A percentile compares a stretch with the other conserved stretches of the same genome.
Evolutionary conservation across 805 yeast species (phyloP).

Genomic region (Saturnispora bothae): DNA sequence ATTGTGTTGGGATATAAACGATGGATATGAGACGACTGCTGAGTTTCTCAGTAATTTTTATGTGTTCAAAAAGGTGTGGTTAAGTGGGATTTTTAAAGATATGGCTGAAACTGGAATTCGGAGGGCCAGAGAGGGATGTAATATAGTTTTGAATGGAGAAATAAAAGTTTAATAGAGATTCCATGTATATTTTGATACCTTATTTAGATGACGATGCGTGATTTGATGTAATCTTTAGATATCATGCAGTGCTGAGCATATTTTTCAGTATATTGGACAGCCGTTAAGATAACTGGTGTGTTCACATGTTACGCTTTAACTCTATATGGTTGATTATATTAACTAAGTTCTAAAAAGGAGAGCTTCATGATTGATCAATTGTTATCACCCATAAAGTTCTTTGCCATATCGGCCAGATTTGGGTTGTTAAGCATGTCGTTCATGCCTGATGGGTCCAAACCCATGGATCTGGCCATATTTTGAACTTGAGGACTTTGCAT

Average conservation of each 20-base stretch:
- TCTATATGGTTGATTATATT: too few species aligned
- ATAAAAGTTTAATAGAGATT: neutral
- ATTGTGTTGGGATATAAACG: conserved; percentile 37
- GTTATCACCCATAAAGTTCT: conserved; percentile 47
- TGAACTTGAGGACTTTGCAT: conserved; percentile 85
- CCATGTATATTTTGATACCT: too few species aligned
- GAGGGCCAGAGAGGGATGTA: too few species aligned
- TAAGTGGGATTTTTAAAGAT: conserved; percentile 29
- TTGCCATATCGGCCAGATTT: conserved; percentile 60
- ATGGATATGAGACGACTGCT: conserved; percentile 52
- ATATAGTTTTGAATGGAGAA: too few species aligned
- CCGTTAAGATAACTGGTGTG: too few species aligned
- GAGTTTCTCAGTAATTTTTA: conserved; percentile 51
- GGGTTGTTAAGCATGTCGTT: conserved; percentile 75
- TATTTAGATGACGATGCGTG: too few species aligned
- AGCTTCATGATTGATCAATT: too few species aligned
- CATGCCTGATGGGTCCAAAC: conserved; percentile 53
- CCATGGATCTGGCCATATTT: conserved; percentile 74
- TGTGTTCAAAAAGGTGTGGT: conserved; percentile 35
- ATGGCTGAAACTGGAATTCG: conserved; percentile 23
- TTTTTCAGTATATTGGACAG: too few species aligned
- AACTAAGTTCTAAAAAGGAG: too few species aligned
- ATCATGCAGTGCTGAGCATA: too few species aligned
- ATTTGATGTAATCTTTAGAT: too few species aligned
- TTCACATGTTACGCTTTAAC: too few species aligned